phyloP scores from a whole-genome alignment of 257 asterid species.

The Pogostemon cablin region DNA sequence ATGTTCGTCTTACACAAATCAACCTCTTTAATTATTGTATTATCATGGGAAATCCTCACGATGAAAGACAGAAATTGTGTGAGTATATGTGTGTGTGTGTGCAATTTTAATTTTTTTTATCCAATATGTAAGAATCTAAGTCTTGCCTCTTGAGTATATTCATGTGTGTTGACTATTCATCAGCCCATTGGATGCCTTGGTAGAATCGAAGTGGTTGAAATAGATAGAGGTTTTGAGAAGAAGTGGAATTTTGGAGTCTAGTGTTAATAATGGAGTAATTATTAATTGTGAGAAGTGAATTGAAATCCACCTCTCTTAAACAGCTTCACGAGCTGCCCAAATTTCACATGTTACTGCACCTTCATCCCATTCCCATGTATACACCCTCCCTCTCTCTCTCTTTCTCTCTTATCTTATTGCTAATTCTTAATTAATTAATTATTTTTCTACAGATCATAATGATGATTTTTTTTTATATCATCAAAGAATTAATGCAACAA shows the following conservation, averaged over 20 bases:
- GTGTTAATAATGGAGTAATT: neutral
- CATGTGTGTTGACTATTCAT: neutral
- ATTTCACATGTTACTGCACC: constrained; percentile 60
- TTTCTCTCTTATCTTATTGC: neutral
- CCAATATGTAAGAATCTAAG: no score
- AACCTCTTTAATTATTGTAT: no score
- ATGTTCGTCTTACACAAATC: no score
- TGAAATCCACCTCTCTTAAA: constrained; percentile 31
- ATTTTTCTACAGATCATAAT: no score
- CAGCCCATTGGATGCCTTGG: constrained; percentile 26
- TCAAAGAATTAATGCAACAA: no score
- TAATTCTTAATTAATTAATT: no score
- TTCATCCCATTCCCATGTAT: constrained; percentile 46
- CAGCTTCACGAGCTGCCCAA: constrained; percentile 49
- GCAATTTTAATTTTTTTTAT: no score
- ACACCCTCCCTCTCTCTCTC: constrained; percentile 30
- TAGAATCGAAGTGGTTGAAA: neutral
- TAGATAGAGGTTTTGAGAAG: neutral
- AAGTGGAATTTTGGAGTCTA: constrained; percentile 11
- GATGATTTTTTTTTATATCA: no score
- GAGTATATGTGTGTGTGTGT: no score
- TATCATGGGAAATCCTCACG: no score
- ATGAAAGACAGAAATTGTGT: no score
- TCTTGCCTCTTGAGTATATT: neutral
- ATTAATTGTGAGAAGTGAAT: constrained; percentile 15